Evolutionary conservation across 140 eudicot species (phyloP).

Genomic region (Anethum foeniculum): DNA sequence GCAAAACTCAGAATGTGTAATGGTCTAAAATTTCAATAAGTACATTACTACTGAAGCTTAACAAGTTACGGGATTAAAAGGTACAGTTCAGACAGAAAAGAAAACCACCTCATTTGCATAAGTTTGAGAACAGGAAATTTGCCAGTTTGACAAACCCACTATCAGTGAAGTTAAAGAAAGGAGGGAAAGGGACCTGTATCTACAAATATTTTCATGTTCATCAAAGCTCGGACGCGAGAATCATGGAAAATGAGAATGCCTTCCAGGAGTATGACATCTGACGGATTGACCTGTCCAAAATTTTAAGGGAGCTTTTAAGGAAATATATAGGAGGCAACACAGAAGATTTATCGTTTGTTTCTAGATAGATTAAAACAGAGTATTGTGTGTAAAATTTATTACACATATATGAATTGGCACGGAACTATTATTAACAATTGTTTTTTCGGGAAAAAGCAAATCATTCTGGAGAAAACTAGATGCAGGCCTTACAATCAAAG

Average conservation of each 20-base stretch:
- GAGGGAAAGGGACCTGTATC: slow-evolving; percentile 70
- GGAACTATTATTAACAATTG: not conserved
- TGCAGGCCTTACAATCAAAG: not conserved
- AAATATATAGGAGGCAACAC: not conserved
- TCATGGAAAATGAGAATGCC: slow-evolving; percentile 91
- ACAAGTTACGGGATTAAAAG: not conserved
- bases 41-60: not conserved
- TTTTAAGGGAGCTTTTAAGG: not conserved
- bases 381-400: not conserved
- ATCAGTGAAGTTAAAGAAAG: slow-evolving; percentile 5
- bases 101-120: not conserved
- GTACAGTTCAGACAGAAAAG: not conserved
- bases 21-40: not conserved
- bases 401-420: not conserved
- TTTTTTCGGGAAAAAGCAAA: not conserved
- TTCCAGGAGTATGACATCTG: slow-evolving; percentile 85
- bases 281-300: slow-evolving; percentile 67
- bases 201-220: slow-evolving; percentile 95
- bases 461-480: not conserved
- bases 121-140: not conserved
- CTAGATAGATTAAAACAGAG: not conserved
- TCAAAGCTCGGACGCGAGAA: slow-evolving; percentile 59
- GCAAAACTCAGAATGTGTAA: not conserved
- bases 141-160: not conserved
- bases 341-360: not conserved